Evolutionary conservation across 768 basidiomycete genomes (phyloP).

Genomic region (Roridomyces roridus): DNA sequence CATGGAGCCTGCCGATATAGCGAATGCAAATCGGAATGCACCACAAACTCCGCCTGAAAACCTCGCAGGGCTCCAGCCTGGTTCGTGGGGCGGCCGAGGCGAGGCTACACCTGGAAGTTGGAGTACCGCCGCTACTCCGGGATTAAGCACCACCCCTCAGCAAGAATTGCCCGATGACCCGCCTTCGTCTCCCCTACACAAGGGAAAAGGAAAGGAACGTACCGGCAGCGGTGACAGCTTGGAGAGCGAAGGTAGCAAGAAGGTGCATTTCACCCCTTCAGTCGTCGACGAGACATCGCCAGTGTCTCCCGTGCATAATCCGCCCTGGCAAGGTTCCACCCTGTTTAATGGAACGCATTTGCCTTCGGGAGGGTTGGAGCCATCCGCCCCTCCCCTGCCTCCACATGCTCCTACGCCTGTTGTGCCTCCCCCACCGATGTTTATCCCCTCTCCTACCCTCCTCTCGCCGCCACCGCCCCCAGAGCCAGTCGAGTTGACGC

Average conservation of each 20-base stretch:
- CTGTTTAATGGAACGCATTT: constrained; percentile 4
- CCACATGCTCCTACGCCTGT: constrained; percentile 29
- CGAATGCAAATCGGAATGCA: constrained; percentile 23
- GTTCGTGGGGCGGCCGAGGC: constrained; percentile 27
- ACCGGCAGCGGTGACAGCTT: constrained; percentile 37
- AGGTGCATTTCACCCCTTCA: constrained; percentile 57
- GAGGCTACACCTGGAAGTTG: constrained; percentile 65
- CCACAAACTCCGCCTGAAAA: constrained; percentile 29
- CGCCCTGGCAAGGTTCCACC: not conserved
- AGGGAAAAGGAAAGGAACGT: constrained; percentile 30
- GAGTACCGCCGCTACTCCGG: constrained; percentile 21
- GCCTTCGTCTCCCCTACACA: constrained; percentile 14
- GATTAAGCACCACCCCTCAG: constrained; percentile 22
- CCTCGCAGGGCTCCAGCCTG: constrained; percentile 25
- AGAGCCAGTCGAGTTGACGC: constrained; percentile 58
- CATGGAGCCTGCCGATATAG: constrained; percentile 24
- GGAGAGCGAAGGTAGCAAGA: constrained; percentile 38
- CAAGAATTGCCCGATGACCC: constrained; percentile 20
- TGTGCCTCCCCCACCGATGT: constrained; percentile 32
- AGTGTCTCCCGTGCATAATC: constrained; percentile 17
- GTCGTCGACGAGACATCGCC: constrained; percentile 29
- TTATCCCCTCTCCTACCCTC: constrained; percentile 19
- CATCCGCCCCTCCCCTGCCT: constrained; percentile 21
- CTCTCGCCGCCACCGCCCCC: constrained; percentile 33
- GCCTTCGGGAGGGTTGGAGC: constrained; percentile 20